Base-by-base conservation (phyloP, 2,329 filamentous ascomycete species). In the Geosmithia putterillii region DNA sequence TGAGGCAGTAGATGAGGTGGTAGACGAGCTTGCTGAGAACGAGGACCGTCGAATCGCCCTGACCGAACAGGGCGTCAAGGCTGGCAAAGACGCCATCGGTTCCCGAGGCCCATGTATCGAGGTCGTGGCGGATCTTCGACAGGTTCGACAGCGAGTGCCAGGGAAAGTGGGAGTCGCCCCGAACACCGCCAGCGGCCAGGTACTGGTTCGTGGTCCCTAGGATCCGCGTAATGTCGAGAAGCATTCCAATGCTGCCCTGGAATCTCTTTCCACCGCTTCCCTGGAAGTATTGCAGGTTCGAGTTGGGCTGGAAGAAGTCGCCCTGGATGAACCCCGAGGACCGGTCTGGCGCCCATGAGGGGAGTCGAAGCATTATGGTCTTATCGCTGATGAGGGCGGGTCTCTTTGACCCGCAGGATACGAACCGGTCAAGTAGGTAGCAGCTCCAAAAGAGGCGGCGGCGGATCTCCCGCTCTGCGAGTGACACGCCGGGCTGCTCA, bases 361-460 rank as follows among this genome's bases (percentile, higher is more conserved):
- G 87, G 3, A 94, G 65, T 32, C 83, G 76, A 40, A 94, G 66
- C 15, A 84, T 65, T 46, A 94, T 83, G 2, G 79, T 81, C 54
- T 85, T 79, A 59, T 94, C 87, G 21, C 77, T 74, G 20, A 92
- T 81, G 7, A 94, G 65, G n/a, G 83, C 86, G 0, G 86, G 85
- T 9, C 87, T 73, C 53, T 84, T 87, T 3, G 86, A 90, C 15
- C 87, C 87, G 50, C 83, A 87, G 1, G 83, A 77, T 51, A 81
- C 73, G 52, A 90, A 92, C n/a, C 84, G 76, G 56, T 94, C 87
- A 60, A 94, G 80, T 21, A 94, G 66, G 53, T 92, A 94, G 56
- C 85, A 90, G 2, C 84, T 81, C 87, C 87, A 94, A 60, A 94
- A 94, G 2, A 94, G 66, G n/a, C 84, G 74, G 44, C 87, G 71